Percentiles rank a stretch among this genome's conserved stretches.
Evolutionary conservation across 495 filamentous ascomycete genomes (phyloP).

Genomic region (Trichoderma erinaceum): DNA sequence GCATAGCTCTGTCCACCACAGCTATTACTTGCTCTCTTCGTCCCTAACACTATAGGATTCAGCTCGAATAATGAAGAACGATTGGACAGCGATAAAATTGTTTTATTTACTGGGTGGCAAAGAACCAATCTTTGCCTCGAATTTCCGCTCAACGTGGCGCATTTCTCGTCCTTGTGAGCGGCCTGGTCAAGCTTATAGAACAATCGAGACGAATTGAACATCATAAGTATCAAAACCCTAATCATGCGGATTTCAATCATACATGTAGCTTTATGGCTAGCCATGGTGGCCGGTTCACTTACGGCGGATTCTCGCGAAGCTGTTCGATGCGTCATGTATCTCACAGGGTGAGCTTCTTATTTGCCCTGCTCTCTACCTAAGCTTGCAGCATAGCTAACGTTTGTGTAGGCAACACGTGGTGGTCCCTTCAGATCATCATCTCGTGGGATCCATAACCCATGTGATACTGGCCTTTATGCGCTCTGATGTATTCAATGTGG

Average conservation of each 20-base stretch:
- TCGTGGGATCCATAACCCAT: constrained; percentile 50
- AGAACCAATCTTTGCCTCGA: too few species aligned
- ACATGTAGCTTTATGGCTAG: not conserved
- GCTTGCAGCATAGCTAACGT: not conserved
- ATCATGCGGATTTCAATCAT: not conserved
- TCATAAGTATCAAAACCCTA: not conserved
- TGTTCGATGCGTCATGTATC: constrained; percentile 52
- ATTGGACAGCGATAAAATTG: too few species aligned
- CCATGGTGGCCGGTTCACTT: not conserved
- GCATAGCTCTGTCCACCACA: not conserved
- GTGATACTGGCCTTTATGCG: constrained; percentile 65
- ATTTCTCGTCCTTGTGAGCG: too few species aligned
- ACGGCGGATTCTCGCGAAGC: not conserved
- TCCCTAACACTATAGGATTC: too few species aligned
- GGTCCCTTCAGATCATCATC: constrained; percentile 35
- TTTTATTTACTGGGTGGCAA: too few species aligned
- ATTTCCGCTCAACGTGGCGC: too few species aligned
- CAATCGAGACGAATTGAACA: too few species aligned
- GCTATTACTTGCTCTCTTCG: too few species aligned
- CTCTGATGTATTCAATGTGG: constrained; percentile 53
- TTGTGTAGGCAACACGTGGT: constrained; percentile 45
- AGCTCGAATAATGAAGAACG: too few species aligned
- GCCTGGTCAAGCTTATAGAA: too few species aligned
- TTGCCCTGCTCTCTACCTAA: not conserved
- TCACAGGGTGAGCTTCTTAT: constrained; percentile 43